Evolutionary conservation across 495 filamentous ascomycete genomes (phyloP).

Genomic region (Aspergillus bertholletiae): DNA sequence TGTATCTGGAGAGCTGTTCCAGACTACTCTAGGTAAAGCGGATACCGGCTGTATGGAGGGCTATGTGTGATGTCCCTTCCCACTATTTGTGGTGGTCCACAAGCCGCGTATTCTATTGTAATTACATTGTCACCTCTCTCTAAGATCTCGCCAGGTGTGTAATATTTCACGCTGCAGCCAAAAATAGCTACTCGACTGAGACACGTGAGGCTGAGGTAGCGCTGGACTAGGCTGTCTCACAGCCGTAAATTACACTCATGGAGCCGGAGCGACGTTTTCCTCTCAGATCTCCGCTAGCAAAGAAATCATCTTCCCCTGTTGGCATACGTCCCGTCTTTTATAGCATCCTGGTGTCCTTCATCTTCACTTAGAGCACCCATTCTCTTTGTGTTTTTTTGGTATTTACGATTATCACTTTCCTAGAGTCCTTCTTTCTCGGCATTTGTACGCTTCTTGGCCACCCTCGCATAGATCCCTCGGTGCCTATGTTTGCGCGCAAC

Average conservation of each 20-base stretch:
- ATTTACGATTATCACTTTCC: constrained; percentile 12
- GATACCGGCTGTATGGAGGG: background rate
- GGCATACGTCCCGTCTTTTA: constrained; percentile 3
- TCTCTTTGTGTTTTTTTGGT: constrained; percentile 3
- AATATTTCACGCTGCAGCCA: constrained; percentile 16
- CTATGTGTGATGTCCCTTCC: background rate
- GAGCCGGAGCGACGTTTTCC: constrained; percentile 4
- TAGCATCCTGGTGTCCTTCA: constrained; percentile 1
- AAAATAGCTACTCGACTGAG: constrained; percentile 19
- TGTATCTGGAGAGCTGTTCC: constrained; percentile 9
- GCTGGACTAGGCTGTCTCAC: constrained; percentile 16
- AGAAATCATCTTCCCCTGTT: constrained; percentile 2
- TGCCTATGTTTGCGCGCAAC: constrained; percentile 7
- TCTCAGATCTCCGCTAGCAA: constrained; percentile 13
- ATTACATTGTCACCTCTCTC: background rate
- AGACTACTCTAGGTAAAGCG: background rate
- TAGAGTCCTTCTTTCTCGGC: constrained; percentile 1
- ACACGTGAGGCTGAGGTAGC: constrained; percentile 23
- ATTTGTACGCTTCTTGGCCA: constrained; percentile 19
- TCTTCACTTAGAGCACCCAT: constrained; percentile 11
- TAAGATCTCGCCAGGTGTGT: background rate
- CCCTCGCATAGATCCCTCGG: constrained; percentile 14
- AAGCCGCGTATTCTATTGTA: background rate
- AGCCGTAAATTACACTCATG: constrained; percentile 21
- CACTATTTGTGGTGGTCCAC: background rate